Evolutionary conservation across 257 asterid species (phyloP).

Genomic region (Rauvolfia tetraphylla): DNA sequence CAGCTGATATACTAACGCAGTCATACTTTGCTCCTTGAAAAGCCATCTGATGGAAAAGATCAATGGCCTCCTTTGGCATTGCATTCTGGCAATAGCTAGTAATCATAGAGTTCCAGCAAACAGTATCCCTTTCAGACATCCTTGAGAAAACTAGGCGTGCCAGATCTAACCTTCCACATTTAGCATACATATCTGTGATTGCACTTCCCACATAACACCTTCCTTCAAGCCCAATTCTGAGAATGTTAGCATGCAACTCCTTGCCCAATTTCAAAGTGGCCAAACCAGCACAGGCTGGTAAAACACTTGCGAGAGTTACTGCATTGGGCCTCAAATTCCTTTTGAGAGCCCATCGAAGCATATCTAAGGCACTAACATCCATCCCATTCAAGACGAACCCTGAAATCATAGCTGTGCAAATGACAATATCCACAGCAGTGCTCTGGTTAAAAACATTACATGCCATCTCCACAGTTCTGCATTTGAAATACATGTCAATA

Average conservation of each 20-base stretch:
- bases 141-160: constrained; percentile 46
- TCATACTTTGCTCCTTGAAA: constrained; percentile 55
- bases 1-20: constrained; percentile 72
- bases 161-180: constrained; percentile 74
- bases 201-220: constrained; percentile 73
- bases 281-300: constrained; percentile 88
- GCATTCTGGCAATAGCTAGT: constrained; percentile 67
- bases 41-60: constrained; percentile 62
- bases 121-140: constrained; percentile 55
- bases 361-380: constrained; percentile 55
- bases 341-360: constrained; percentile 45
- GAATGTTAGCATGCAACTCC: constrained; percentile 66
- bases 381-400: constrained; percentile 76
- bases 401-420: constrained; percentile 80
- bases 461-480: constrained; percentile 58
- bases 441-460: constrained; percentile 44
- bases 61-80: constrained; percentile 64
- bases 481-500: constrained; percentile 78
- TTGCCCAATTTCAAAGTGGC: constrained; percentile 51
- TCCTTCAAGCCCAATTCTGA: constrained; percentile 51
- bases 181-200: constrained; percentile 80
- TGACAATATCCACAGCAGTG: constrained; percentile 57
- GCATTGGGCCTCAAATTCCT: constrained; percentile 74
- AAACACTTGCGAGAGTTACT: constrained; percentile 69
- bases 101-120: constrained; percentile 85